Base-by-base conservation (phyloP, 1,284 basidiomycete species). In the Ganoderma meredithae region DNA sequence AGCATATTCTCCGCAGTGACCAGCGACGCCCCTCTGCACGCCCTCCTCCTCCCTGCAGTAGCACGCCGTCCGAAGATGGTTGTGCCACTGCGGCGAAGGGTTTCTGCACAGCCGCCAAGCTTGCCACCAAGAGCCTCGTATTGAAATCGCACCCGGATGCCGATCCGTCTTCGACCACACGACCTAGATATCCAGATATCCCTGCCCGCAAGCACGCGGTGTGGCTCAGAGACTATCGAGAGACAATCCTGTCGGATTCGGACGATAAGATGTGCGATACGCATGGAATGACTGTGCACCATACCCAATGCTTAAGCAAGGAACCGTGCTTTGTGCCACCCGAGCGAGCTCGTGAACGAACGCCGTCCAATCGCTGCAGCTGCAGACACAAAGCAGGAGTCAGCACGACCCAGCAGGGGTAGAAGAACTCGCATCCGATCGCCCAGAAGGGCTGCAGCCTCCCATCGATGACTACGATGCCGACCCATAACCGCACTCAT, bases 381-480 rank as follows among this genome's bases (percentile, higher is more conserved):
- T 19, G 36, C 58, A 49, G 47, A 49, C 47, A 64, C 62, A 55
- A 63, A 31, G 39, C 36, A 66, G 52, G 22, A 55, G 6, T 15
- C 27, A 55, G 52, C 52, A 55, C 15, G 22, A 55, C 2, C 27
- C 27, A 55, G 52, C 52, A 55, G 31, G 9, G 36, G 15, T 33
- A 17, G 55, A 33, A 15, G 25, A 25, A 25, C 22, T 49, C 10
- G 53, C 53, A 49, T 33, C 31, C 13, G 44, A 63, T 63, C 61
- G 44, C 43, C 49, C 53, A 47, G 60, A 60, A n/a, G 31, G 53
- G 33, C 55, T 39, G 31, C 33, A 58, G 55, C 27, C 52, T 31
- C 64, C 52, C 70, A 69, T 71, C 70, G 65, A 71, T 71, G 53
- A 60, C 53, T 58, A 55, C 66, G 55, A 33, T 36, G 31, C 15